These are phyloP conservation scores for Gossypium mustelinum DNA, from an alignment of 345 rosid genomes.

Conservation along the genomic window DNA sequence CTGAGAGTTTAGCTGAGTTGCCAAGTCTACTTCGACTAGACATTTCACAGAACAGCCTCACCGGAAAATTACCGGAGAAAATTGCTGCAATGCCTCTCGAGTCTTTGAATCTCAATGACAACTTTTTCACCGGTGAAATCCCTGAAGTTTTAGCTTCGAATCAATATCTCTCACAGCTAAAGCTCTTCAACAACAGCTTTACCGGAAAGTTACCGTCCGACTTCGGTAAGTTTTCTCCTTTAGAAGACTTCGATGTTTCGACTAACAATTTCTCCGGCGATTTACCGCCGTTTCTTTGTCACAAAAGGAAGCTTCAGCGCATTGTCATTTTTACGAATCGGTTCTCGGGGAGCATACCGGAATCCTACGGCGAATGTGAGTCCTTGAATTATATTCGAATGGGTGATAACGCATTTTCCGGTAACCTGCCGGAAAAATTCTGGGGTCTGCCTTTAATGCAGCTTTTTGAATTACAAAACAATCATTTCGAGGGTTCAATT, in stretches of 20 bases:
- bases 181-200: conserved; percentile 76
- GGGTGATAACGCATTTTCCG: conserved; percentile 46
- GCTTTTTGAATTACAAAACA: conserved; percentile 40
- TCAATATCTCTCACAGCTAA: conserved; percentile 40
- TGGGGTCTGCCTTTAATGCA: conserved; percentile 46
- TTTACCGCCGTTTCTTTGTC: conserved; percentile 57
- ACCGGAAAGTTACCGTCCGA: conserved; percentile 48
- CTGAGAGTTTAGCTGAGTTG: conserved; percentile 49
- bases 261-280: conserved; percentile 50
- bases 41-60: conserved; percentile 59
- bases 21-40: conserved; percentile 39
- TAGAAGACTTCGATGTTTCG: conserved; percentile 60
- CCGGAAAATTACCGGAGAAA: conserved; percentile 43
- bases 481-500: conserved; percentile 51
- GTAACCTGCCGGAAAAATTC: conserved; percentile 37
- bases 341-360: conserved; percentile 49
- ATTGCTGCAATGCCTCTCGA: conserved; percentile 40
- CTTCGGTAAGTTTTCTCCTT: conserved; percentile 46
- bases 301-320: conserved; percentile 32
- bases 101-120: conserved; percentile 56
- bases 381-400: conserved; percentile 44
- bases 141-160: conserved; percentile 46
- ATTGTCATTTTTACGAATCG: conserved; percentile 45
- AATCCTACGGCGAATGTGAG: conserved; percentile 47
- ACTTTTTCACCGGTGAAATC: conserved; percentile 48